These are phyloP conservation scores for Mediolabrus comicus DNA, from an alignment of 108 stramenopile species.

Conservation along the genomic window DNA sequence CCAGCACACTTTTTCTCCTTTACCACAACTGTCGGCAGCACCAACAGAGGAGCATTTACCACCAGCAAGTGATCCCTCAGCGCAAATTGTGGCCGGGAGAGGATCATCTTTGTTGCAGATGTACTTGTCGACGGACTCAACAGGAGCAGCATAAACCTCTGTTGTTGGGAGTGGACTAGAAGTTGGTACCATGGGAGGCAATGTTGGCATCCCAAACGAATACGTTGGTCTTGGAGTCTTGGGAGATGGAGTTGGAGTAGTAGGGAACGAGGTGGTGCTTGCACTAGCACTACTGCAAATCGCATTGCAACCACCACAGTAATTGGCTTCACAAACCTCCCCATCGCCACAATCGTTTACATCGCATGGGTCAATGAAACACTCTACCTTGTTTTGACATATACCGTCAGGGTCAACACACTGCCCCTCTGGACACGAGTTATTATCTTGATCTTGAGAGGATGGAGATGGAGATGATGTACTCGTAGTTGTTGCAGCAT, in stretches of 20 bases:
- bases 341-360: conserved; percentile 1
- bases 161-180: neutral
- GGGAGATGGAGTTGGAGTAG: neutral
- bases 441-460: neutral
- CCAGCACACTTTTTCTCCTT: too few relatives aligned
- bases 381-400: conserved; percentile 4
- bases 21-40: too few relatives aligned
- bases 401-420: conserved; percentile 11
- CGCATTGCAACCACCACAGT: conserved; percentile 25
- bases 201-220: neutral
- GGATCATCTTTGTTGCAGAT: too few relatives aligned
- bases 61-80: too few relatives aligned
- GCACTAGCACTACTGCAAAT: conserved; percentile 5
- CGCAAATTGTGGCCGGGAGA: too few relatives aligned
- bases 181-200: neutral
- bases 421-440: neutral
- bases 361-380: conserved; percentile 24
- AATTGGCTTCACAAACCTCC: conserved; percentile 9
- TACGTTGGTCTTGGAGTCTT: neutral
- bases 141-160: neutral
- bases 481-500: neutral
- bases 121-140: too few relatives aligned
- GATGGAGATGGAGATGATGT: neutral
- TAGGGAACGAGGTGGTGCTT: neutral
- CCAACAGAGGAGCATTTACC: too few relatives aligned